phyloP scores from a whole-genome alignment of 1,284 basidiomycete species.

The Moesziomyces parantarcticus region DNA sequence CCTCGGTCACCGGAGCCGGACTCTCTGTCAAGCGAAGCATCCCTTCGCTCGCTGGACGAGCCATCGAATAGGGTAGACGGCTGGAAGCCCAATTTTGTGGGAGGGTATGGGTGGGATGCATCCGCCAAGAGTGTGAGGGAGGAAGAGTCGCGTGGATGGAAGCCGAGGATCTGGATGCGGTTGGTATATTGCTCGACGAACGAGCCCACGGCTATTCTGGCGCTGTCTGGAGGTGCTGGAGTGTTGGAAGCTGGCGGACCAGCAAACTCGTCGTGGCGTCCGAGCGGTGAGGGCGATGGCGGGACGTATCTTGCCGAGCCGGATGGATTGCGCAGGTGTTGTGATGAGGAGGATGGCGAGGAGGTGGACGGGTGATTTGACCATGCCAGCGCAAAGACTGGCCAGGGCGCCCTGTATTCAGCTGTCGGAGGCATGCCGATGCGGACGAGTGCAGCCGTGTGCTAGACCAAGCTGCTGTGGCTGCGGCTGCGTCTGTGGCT shows the following conservation, averaged over 20 bases:
- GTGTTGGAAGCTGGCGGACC: conserved; percentile 23
- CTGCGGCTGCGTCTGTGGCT: too few relatives aligned
- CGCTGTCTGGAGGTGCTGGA: conserved; percentile 45
- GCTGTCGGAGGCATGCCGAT: conserved; percentile 39
- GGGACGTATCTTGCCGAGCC: conserved; percentile 42
- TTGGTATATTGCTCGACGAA: conserved; percentile 66
- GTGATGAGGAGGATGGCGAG: conserved; percentile 33
- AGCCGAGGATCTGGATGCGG: conserved; percentile 64
- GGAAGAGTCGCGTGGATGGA: conserved; percentile 38
- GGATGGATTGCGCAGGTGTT: conserved; percentile 43
- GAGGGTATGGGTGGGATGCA: conserved; percentile 65
- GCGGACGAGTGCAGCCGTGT: not conserved
- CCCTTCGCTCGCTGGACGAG: conserved; percentile 37
- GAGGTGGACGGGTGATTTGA: conserved; percentile 52
- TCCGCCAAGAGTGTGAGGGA: conserved; percentile 58
- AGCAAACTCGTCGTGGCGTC: conserved; percentile 34
- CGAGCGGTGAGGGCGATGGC: conserved; percentile 46
- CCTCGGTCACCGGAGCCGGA: conserved; percentile 33
- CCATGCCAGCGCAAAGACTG: conserved; percentile 62
- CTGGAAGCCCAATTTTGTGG: conserved; percentile 65
- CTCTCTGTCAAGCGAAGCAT: conserved; percentile 36
- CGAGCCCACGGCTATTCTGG: conserved; percentile 62
- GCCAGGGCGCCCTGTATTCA: conserved; percentile 53
- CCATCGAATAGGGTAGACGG: conserved; percentile 56
- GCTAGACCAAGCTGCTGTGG: not conserved